phyloP scores from a whole-genome alignment of 78 protist genomes.

The Pigoraptor vietnamica region DNA sequence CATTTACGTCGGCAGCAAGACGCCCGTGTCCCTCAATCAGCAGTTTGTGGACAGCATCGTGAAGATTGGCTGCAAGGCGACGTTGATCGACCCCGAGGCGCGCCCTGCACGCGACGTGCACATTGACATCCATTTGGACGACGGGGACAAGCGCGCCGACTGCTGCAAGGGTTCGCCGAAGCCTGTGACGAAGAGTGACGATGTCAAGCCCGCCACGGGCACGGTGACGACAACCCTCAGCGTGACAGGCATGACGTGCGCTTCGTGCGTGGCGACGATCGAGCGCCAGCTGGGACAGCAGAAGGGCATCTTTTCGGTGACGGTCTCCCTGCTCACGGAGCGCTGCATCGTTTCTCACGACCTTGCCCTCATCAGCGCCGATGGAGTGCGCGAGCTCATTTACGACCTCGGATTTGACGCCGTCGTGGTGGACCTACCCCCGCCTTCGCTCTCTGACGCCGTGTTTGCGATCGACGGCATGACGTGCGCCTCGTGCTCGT shows the following conservation, averaged over 20 bases:
- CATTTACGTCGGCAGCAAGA: not conserved
- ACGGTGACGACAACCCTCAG: not conserved
- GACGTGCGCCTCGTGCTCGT: constrained; percentile 59
- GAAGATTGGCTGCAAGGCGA: not conserved
- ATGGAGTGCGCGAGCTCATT: not conserved
- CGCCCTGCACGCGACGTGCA: not conserved
- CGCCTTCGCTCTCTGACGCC: not conserved
- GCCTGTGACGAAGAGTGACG: not conserved
- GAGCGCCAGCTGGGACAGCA: not conserved
- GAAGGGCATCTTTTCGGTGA: not conserved
- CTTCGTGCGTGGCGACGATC: not conserved
- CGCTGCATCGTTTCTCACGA: not conserved
- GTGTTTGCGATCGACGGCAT: constrained; percentile 25
- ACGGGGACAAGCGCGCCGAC: not conserved
- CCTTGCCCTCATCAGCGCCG: not conserved
- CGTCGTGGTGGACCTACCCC: not conserved
- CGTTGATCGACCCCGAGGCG: not conserved
- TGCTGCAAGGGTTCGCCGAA: not conserved
- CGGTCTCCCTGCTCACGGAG: not conserved
- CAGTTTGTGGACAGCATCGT: not conserved
- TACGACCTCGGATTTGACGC: not conserved
- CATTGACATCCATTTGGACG: not conserved
- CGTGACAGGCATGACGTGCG: constrained; percentile 10
- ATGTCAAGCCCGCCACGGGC: no score
- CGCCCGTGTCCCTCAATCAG: not conserved